Percentiles rank a stretch among this genome's conserved stretches.
phyloP scores from a whole-genome alignment of 805 yeast species.

The Jamesozyma gamospora region DNA sequence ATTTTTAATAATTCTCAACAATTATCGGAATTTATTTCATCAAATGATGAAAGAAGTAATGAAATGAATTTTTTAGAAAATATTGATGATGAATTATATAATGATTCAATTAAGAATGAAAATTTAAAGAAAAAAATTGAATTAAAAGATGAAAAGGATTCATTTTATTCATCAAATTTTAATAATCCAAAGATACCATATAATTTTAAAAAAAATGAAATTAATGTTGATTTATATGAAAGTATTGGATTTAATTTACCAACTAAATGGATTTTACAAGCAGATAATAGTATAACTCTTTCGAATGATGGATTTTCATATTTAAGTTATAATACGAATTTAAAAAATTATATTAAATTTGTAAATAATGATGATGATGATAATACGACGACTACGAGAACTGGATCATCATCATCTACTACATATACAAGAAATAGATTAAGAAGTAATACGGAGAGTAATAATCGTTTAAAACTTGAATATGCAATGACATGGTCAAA shows the following conservation, averaged over 20 bases:
- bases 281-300: slow-evolving; percentile 17
- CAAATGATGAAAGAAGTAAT: no score
- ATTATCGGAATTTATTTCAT: no score
- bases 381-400: background rate
- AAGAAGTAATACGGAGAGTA: slow-evolving; percentile 7
- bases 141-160: background rate
- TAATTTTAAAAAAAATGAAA: slow-evolving; percentile 11
- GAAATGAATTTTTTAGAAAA: background rate
- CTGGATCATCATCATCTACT: background rate
- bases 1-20: no score
- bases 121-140: background rate
- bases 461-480: slow-evolving; percentile 11
- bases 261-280: slow-evolving; percentile 20
- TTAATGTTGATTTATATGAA: slow-evolving; percentile 18
- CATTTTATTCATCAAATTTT: slow-evolving; percentile 3
- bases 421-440: slow-evolving; percentile 13
- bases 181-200: slow-evolving; percentile 1
- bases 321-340: slow-evolving; percentile 20
- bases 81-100: background rate
- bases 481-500: slow-evolving; percentile 25
- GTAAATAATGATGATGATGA: slow-evolving; percentile 1
- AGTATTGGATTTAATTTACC: slow-evolving; percentile 24
- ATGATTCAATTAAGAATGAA: background rate
- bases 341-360: slow-evolving; percentile 16
- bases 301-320: slow-evolving; percentile 23